Percentiles rank a stretch among this genome's conserved stretches.
These are phyloP conservation scores for Eucalyptus erythrocorys DNA, from an alignment of 345 rosid species.

Conservation along the genomic window DNA sequence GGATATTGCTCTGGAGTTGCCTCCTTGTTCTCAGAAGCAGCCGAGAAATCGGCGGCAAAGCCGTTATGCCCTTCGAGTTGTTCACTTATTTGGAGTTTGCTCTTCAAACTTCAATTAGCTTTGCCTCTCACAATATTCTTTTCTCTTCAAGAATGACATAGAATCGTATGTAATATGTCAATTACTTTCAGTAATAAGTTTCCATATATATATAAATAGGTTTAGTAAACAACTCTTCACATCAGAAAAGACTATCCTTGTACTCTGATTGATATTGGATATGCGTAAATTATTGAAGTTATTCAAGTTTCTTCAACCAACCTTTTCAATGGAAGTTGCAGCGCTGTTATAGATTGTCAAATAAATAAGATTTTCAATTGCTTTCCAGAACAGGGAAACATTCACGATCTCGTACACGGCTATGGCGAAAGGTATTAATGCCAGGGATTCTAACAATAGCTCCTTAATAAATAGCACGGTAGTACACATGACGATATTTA, in stretches of 20 bases:
- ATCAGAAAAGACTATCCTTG: neutral
- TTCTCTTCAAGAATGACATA: neutral
- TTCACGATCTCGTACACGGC: neutral
- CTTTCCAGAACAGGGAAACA: neutral
- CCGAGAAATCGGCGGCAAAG: neutral
- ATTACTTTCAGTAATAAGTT: neutral
- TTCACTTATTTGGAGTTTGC: neutral
- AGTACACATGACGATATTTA: neutral
- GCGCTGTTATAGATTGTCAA: neutral
- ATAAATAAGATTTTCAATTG: neutral
- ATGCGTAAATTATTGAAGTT: neutral
- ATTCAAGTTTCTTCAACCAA: neutral
- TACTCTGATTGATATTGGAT: neutral
- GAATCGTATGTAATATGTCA: neutral
- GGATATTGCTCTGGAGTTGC: neutral
- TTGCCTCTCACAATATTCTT: neutral
- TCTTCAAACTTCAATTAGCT: neutral
- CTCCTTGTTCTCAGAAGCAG: neutral
- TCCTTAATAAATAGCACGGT: neutral
- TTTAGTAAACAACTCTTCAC: neutral
- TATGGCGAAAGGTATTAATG: neutral
- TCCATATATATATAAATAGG: neutral
- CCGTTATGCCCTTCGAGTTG: neutral
- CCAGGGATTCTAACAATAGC: neutral
- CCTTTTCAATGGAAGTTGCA: constrained; percentile 4